Evolutionary conservation across 176 grass and related monocot genomes (phyloP).

Genomic region (Pontederia crassipes): DNA sequence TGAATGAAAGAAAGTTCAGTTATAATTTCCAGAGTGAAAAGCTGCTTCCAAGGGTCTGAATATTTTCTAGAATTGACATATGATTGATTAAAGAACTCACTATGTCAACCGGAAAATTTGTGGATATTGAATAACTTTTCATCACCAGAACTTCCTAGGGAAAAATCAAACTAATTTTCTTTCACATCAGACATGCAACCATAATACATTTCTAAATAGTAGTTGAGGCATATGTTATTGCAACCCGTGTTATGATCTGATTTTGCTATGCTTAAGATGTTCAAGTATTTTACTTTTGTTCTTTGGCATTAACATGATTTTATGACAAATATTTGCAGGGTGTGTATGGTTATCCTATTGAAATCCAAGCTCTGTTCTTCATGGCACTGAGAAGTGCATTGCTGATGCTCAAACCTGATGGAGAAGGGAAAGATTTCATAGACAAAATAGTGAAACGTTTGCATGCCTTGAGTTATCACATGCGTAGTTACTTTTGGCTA

Average conservation of each 20-base stretch:
- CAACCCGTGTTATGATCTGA: background rate
- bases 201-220: no score
- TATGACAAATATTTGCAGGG: conserved; percentile 29
- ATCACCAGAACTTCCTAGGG: no score
- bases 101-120: no score
- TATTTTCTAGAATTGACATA: no score
- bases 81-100: no score
- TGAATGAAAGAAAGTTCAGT: no score
- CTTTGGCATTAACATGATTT: background rate
- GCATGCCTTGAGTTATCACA: conserved; percentile 76
- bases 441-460: conserved; percentile 56
- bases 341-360: conserved; percentile 66
- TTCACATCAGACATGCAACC: no score
- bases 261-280: background rate
- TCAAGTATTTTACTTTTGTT: conserved; percentile 5
- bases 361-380: conserved; percentile 76
- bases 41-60: no score
- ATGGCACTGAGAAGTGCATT: conserved; percentile 63
- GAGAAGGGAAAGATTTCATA: conserved; percentile 58
- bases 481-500: conserved; percentile 76
- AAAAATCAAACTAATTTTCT: no score
- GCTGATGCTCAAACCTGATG: conserved; percentile 54
- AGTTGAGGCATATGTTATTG: background rate
- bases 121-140: no score
- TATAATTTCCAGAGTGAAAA: no score